Evolutionary conservation across 495 filamentous ascomycete species (phyloP).

Genomic region (Lophiotrema nucula): DNA sequence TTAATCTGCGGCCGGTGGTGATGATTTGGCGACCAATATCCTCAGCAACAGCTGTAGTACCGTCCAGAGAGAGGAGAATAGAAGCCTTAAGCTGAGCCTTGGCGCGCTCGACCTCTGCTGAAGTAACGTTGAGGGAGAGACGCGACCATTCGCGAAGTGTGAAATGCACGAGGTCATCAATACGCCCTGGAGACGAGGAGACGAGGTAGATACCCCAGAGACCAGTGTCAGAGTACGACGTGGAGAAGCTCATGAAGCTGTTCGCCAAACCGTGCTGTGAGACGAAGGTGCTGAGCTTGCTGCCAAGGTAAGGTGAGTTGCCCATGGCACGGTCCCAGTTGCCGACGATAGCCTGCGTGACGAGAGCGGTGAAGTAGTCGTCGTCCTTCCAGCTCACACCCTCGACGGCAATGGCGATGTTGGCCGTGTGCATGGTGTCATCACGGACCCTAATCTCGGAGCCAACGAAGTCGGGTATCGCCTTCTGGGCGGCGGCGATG

Average conservation of each 20-base stretch:
- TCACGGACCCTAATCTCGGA: constrained; percentile 93
- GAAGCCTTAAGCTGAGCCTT: constrained; percentile 99
- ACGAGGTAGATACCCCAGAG: constrained; percentile 99
- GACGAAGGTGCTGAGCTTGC: constrained; percentile 92
- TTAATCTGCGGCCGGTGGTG: constrained; percentile 89
- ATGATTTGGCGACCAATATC: constrained; percentile 98
- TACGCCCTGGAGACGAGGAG: constrained; percentile 76
- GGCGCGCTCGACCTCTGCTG: constrained; percentile 93
- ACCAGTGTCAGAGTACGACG: constrained; percentile 98
- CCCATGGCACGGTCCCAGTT: constrained; percentile 99
- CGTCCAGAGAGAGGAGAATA: constrained; percentile 93
- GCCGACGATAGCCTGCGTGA: constrained; percentile 97
- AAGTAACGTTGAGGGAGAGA: constrained; percentile 77
- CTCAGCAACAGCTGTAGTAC: constrained; percentile 94
- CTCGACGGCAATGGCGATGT: constrained; percentile 98
- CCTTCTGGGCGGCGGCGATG: constrained; percentile 68
- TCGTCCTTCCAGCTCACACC: constrained; percentile 99
- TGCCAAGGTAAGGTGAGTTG: constrained; percentile 90
- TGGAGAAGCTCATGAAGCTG: constrained; percentile 99
- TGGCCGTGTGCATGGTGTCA: constrained; percentile 90
- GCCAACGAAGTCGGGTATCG: constrained; percentile 88
- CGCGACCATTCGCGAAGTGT: constrained; percentile 97
- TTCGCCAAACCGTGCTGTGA: constrained; percentile 92
- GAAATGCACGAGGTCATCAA: constrained; percentile 98
- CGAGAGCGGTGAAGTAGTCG: constrained; percentile 96